Base-by-base conservation (phyloP, 192 early-diverging fungal genomes). In the Diversispora epigaea region DNA sequence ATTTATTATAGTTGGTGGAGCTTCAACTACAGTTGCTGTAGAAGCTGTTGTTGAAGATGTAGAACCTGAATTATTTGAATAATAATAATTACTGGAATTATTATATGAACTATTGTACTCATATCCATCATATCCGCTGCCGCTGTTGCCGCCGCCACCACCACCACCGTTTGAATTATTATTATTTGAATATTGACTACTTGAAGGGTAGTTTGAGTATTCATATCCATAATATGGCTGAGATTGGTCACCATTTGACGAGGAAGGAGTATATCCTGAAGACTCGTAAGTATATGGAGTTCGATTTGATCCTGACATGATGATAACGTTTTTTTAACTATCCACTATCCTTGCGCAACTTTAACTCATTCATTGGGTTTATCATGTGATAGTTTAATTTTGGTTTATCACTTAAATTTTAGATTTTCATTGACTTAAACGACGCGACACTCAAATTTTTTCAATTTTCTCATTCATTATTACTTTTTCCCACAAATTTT, bases 1-100 rank as follows among this genome's bases (percentile, higher is more conserved):
- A 39, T 69, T 69, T 25, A 69, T 49, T 19, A 69, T 69, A 39
- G 68, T 22, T 41, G 68, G 67, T 39, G 67, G 68, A 39, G 68
- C 68, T 12, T 69, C 68, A 32, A 69, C 68, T 49, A 69, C 68
- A 69, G 68, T 40, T 12, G 68, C 47, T 39, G 68, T 68, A 21
- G 66, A 43, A 17, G 68, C 14, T 43, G 45, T 47, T 52, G 68
- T 15, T 52, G 68, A n/a, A 15, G 50, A 15, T 25, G 68, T 8
- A 32, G 39, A 22, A 17, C 47, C 47, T 49, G n/a, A 5, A 12
- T 45, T 32, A 32, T 21, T 43, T 40, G 46, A 47, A 69, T 69
- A 69, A 54, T 69, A 69, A 19, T 69, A 69, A 54, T n/a, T 25
- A 64, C 62, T 64, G 43, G 39, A 12, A 54, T 22, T 32, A 40